Conservation (phyloP, 2,329 filamentous ascomycete genomes). For the Cytospora paraplurivora region DNA sequence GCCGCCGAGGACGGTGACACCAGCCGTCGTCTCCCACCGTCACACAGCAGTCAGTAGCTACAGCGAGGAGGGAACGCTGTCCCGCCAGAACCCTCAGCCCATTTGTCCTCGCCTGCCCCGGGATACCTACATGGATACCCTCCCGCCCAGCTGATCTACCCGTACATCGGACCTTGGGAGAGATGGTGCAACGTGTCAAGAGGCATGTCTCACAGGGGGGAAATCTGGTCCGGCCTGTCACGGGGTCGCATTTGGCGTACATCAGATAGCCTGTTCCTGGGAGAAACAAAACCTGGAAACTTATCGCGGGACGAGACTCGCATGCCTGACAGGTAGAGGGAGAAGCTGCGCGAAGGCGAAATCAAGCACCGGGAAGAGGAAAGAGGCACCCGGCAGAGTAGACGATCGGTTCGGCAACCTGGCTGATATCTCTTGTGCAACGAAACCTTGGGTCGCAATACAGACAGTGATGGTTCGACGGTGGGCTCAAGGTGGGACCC, state of each 20-base stretch:
- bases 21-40: neutral
- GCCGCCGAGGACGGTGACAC: conserved; percentile 1
- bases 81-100: too few species aligned
- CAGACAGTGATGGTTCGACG: neutral
- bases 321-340: neutral
- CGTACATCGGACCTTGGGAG: neutral
- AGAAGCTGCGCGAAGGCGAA: neutral
- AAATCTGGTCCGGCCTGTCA: neutral
- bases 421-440: neutral
- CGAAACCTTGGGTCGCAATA: neutral
- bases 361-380: neutral
- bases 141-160: too few species aligned
- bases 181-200: conserved; percentile 22
- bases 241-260: neutral
- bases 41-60: neutral
- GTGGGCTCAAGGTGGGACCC: neutral
- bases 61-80: too few species aligned
- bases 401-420: neutral
- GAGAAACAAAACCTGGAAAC: too few species aligned
- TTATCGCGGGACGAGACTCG: neutral
- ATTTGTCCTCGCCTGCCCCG: too few species aligned
- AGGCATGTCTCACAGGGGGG: conserved; percentile 19
- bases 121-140: too few species aligned
- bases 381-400: neutral
- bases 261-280: neutral